phyloP scores from a whole-genome alignment of 169 alveolate genomes.

The Plasmodium chabaudi region DNA sequence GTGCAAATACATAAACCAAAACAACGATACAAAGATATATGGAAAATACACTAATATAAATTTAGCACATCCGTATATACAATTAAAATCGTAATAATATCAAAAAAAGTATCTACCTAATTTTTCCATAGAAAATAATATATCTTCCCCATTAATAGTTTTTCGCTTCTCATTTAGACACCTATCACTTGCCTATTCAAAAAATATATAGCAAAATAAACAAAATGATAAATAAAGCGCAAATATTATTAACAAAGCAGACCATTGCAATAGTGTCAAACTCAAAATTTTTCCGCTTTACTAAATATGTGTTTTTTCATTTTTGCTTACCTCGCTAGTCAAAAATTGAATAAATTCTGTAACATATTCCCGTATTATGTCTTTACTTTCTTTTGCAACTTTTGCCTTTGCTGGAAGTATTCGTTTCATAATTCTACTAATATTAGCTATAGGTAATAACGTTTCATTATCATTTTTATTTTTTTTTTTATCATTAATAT shows the following conservation, averaged over 20 bases:
- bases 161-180: constrained; percentile 94
- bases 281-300: no score
- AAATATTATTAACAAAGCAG: background rate
- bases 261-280: background rate
- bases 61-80: background rate
- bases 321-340: constrained; percentile 89
- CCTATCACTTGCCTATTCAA: constrained; percentile 92
- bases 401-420: constrained; percentile 93
- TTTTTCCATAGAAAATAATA: constrained; percentile 91
- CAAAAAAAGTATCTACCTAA: constrained; percentile 82
- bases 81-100: no score
- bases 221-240: background rate
- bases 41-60: background rate
- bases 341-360: constrained; percentile 95
- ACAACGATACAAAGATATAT: background rate
- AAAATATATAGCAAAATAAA: constrained; percentile 2
- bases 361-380: constrained; percentile 95
- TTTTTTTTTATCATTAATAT: constrained; percentile 38
- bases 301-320: no score
- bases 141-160: constrained; percentile 96
- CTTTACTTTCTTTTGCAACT: constrained; percentile 95
- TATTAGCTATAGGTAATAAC: constrained; percentile 95
- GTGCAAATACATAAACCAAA: background rate
- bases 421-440: constrained; percentile 95
- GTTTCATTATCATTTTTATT: constrained; percentile 39